Base-by-base conservation (phyloP, 2,329 filamentous ascomycete species). In the Colletotrichum cordylinicola region DNA sequence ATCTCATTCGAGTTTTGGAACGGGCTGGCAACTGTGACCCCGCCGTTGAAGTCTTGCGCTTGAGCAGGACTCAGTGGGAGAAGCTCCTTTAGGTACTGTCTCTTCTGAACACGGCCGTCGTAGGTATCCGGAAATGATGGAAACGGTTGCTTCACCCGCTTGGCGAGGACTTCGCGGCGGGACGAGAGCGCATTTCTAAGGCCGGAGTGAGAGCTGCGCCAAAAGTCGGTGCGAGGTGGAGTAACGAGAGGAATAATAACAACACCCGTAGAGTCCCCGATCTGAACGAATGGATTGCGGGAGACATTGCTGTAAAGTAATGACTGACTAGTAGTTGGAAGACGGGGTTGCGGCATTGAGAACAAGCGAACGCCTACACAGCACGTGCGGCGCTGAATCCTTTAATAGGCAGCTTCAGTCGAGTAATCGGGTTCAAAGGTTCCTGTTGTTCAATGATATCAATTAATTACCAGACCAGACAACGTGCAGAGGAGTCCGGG, bases 401-500 rank as follows among this genome's bases (percentile, higher is more conserved):
- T 43, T 43, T 43, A 43, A 43, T 43, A 43, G 4, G 16, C 4
- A 43, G 16, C 18, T 43, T 43, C 39, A 43, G 39, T 2, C 39
- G 8, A 43, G 16, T 0, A 0, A 2, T 43, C 39, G 1, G 1
- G 16, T 43, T 43, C 39, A 43, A 6, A 43, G 4, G 2, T n/a
- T 43, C 2, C 2, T 43, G 18, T 43, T 43, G 39, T 1, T n/a
- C 3, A 8, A 43, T 43, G 0, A 43, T 3, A 43, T 43, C 39
- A 43, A 43, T 43, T 3, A 0, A 43, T 3, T 43, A 1, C 39
- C 2, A n/a, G 39, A n/a, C 8, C 16, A 0, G 16, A 8, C 0
- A 43, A 43, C 39, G 39, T n/a, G 37, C 0, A 43, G 0, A n/a
- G 16, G 16, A 9, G 39, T 10, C 39, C 39, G 18, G 8, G 18